Conservation (phyloP, 352 stramenopile genomes). For the Globisporangium paroecandrum region DNA sequence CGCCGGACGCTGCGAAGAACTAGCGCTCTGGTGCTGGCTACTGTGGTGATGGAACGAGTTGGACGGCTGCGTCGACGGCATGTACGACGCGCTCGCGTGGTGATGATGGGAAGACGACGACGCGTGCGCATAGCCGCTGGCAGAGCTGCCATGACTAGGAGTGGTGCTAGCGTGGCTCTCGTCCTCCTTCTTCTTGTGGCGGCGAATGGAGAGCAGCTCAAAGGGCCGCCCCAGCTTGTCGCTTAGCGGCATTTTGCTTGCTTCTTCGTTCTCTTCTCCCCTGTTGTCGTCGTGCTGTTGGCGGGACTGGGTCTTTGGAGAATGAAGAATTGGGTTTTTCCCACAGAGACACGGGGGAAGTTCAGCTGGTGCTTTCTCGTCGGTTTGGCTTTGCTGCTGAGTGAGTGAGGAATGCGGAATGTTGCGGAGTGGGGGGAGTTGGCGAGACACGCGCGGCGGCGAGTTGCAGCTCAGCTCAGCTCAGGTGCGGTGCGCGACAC, state of each 20-base stretch:
- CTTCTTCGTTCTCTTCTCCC: neutral
- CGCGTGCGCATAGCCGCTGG: constrained; percentile 1
- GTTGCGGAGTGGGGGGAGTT: neutral
- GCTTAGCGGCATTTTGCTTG: constrained; percentile 36
- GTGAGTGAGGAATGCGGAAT: neutral
- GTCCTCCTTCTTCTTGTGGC: constrained; percentile 58
- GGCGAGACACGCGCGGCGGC: neutral
- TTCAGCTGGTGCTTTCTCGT: too few relatives aligned
- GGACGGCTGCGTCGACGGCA: constrained; percentile 6
- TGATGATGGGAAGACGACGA: constrained; percentile 5
- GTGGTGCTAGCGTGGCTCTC: constrained; percentile 13
- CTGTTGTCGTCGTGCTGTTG: neutral
- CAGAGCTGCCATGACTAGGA: neutral
- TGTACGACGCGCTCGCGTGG: constrained; percentile 9
- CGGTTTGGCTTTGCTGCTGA: too few relatives aligned
- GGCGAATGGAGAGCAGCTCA: constrained; percentile 60
- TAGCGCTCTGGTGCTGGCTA: constrained; percentile 15
- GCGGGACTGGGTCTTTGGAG: neutral
- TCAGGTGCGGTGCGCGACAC: neutral
- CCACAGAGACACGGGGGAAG: too few relatives aligned
- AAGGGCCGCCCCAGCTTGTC: constrained; percentile 57
- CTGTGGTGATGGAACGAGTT: constrained; percentile 18
- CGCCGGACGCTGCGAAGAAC: constrained; percentile 8
- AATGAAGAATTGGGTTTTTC: too few relatives aligned
- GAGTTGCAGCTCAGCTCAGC: neutral